Conservation (phyloP, 2,329 filamentous ascomycete species). For the Lasiodiplodia gonubiensis region DNA sequence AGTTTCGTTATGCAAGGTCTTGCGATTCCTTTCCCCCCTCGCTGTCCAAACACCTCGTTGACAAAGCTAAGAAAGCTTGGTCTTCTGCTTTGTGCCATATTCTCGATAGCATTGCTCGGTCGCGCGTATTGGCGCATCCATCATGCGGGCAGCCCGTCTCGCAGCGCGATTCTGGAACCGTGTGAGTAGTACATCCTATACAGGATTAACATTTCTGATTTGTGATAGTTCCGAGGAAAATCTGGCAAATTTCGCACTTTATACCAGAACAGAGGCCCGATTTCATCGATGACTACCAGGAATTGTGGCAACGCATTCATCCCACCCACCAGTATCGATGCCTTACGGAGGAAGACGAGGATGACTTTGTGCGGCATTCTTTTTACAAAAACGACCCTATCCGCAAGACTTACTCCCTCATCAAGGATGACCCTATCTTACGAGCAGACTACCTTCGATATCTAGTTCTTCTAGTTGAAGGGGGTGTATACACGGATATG, state of each 20-base stretch:
- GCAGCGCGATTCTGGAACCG: no score
- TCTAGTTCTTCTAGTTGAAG: background rate
- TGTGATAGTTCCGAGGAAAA: background rate
- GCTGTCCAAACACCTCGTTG: no score
- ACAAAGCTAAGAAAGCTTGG: no score
- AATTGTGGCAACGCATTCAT: background rate
- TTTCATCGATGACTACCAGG: background rate
- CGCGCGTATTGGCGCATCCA: no score
- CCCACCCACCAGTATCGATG: background rate
- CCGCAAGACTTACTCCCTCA: background rate
- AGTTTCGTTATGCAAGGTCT: no score
- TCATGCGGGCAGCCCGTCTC: no score
- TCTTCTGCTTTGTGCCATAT: no score
- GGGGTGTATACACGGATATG: background rate
- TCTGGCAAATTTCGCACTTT: conserved; percentile 1
- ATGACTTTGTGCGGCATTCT: background rate
- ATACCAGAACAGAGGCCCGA: background rate
- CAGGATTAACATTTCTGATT: background rate
- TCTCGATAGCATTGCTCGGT: no score
- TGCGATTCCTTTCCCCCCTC: no score
- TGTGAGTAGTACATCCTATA: no score
- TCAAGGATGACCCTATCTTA: background rate
- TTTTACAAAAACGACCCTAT: background rate
- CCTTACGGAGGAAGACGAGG: background rate
- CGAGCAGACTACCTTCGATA: conserved; percentile 4